Evolutionary conservation across 805 yeast species (phyloP).

Genomic region (Torulaspora franciscae): DNA sequence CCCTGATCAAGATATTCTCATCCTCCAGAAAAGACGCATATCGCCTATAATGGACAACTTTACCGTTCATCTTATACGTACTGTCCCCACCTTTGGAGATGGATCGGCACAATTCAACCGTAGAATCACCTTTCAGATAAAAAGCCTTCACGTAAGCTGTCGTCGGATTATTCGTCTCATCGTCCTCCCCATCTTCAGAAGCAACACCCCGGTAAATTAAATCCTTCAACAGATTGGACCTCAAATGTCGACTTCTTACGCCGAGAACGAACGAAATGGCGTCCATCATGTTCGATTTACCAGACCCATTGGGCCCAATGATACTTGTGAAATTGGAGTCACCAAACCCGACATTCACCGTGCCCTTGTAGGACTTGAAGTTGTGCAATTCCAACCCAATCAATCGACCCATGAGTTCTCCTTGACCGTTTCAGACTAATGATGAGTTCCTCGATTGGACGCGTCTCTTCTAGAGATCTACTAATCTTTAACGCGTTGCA

Average conservation of each 20-base stretch:
- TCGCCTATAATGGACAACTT: constrained; percentile 54
- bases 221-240: constrained; percentile 70
- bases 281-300: constrained; percentile 96
- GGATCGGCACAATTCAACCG: constrained; percentile 57
- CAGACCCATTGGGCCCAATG: constrained; percentile 98
- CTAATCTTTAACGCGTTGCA: constrained; percentile 3
- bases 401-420: constrained; percentile 65
- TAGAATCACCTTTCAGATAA: constrained; percentile 58
- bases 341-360: constrained; percentile 75
- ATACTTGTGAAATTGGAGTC: constrained; percentile 79
- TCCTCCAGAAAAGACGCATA: constrained; percentile 62
- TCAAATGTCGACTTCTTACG: constrained; percentile 63
- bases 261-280: constrained; percentile 95
- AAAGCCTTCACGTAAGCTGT: constrained; percentile 73
- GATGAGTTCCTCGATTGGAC: not conserved
- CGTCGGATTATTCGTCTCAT: constrained; percentile 24
- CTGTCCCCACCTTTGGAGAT: constrained; percentile 57
- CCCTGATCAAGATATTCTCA: constrained; percentile 81
- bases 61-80: constrained; percentile 61
- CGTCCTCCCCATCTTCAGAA: constrained; percentile 23
- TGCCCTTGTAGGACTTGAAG: constrained; percentile 87
- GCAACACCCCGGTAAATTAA: constrained; percentile 69
- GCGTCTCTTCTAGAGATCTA: constrained; percentile 4
- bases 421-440: not conserved
- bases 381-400: constrained; percentile 73